Conservation (phyloP, 495 filamentous ascomycete genomes). For the Saxophila tyrrhenica region DNA sequence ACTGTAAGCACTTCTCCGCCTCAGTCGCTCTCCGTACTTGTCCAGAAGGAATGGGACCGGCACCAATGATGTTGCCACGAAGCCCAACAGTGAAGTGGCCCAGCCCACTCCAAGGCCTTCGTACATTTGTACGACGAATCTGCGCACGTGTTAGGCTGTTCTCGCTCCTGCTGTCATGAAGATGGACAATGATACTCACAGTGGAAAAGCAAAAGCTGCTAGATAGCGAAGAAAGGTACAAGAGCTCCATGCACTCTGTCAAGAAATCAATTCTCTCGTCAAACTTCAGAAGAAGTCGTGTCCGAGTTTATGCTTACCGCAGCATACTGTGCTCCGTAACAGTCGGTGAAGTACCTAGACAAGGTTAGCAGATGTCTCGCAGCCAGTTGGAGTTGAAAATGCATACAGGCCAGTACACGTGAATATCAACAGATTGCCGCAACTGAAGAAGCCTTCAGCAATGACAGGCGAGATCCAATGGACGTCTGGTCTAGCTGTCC, state of each 20-base stretch:
- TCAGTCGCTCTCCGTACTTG: slow-evolving; percentile 23
- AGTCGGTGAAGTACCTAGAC: slow-evolving; percentile 6
- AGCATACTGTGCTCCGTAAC: slow-evolving; percentile 2
- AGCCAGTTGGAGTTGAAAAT: no score
- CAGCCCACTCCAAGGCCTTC: slow-evolving; percentile 23
- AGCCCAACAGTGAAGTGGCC: slow-evolving; percentile 25
- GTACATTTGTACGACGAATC: slow-evolving; percentile 22
- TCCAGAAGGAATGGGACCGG: slow-evolving; percentile 23
- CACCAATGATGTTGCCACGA: slow-evolving; percentile 20
- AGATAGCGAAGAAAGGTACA: slow-evolving; percentile 4
- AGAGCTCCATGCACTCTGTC: not conserved
- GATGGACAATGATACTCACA: not conserved
- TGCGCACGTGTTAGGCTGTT: not conserved
- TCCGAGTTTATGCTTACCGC: no score
- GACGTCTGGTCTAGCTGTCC: slow-evolving; percentile 23
- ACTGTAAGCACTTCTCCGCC: slow-evolving; percentile 5
- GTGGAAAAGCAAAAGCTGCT: not conserved
- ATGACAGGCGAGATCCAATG: slow-evolving; percentile 22
- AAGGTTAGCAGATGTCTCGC: no score
- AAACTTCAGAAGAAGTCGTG: no score
- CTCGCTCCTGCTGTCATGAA: no score
- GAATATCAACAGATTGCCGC: slow-evolving; percentile 21
- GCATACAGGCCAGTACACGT: slow-evolving; percentile 1
- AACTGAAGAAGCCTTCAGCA: slow-evolving; percentile 21
- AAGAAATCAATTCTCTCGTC: no score